Evolutionary conservation across 2,329 filamentous ascomycete species (phyloP).

Genomic region (Dothideomycetidae sp.): DNA sequence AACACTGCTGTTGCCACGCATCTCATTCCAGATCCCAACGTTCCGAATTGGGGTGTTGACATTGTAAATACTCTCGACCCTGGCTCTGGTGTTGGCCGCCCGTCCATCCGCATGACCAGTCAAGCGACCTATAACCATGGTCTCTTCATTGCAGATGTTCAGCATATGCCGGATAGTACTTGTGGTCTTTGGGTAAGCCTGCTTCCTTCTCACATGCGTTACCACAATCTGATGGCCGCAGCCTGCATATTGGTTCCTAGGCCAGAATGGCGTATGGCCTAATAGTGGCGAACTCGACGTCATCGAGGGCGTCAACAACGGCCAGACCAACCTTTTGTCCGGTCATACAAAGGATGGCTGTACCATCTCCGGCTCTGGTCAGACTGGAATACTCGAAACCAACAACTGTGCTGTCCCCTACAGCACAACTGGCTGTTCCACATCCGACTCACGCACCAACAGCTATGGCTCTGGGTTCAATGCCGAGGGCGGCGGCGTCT

Average conservation of each 20-base stretch:
- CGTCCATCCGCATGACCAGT: slow-evolving; percentile 33
- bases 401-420: slow-evolving; percentile 37
- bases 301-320: slow-evolving; percentile 32
- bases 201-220: background rate
- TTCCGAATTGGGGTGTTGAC: slow-evolving; percentile 12
- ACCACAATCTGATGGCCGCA: background rate
- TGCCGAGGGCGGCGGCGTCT: slow-evolving; percentile 29
- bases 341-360: slow-evolving; percentile 22
- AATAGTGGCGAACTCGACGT: slow-evolving; percentile 34
- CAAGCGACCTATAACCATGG: slow-evolving; percentile 32
- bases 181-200: slow-evolving; percentile 31
- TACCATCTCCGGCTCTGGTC: slow-evolving; percentile 21
- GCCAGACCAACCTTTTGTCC: slow-evolving; percentile 20
- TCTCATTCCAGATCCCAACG: slow-evolving; percentile 13
- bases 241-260: slow-evolving; percentile 28
- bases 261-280: slow-evolving; percentile 22
- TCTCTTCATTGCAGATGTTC: slow-evolving; percentile 35
- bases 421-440: slow-evolving; percentile 26
- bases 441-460: slow-evolving; percentile 11
- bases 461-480: slow-evolving; percentile 37
- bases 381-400: slow-evolving; percentile 34
- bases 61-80: slow-evolving; percentile 6
- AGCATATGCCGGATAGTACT: slow-evolving; percentile 35
- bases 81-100: slow-evolving; percentile 18
- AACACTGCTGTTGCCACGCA: slow-evolving; percentile 32